Evolutionary conservation across 805 yeast genomes (phyloP).

Genomic region (Cephaloascus albidus): DNA sequence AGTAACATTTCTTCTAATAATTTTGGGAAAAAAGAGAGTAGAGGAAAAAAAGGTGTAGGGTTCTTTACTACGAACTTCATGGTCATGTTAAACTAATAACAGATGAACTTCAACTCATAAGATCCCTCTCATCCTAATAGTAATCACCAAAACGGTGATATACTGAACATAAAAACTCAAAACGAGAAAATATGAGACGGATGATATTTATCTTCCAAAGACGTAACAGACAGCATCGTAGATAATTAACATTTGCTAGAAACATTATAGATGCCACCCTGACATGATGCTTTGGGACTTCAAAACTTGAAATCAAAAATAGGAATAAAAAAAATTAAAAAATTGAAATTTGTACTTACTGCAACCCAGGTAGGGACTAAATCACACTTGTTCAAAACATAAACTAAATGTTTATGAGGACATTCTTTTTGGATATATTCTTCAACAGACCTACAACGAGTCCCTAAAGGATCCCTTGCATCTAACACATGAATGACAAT

Average conservation of each 20-base stretch:
- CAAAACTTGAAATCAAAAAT: conserved; percentile 4
- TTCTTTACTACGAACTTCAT: conserved; percentile 80
- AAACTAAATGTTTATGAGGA: conserved; percentile 92
- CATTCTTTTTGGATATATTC: conserved; percentile 89
- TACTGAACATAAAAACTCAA: conserved; percentile 30
- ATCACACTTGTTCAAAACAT: conserved; percentile 94
- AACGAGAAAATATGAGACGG: conserved; percentile 47
- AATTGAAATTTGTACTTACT: conserved; percentile 51
- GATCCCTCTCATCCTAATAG: conserved; percentile 36
- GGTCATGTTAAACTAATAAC: conserved; percentile 12
- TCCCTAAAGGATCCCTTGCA: conserved; percentile 96
- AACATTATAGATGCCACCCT: background rate
- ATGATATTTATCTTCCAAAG: conserved; percentile 81
- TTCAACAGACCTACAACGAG: conserved; percentile 89
- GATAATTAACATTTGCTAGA: background rate
- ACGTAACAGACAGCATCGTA: conserved; percentile 78
- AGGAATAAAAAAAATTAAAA: conserved; percentile 4
- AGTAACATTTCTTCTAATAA: conserved; percentile 15
- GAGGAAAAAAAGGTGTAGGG: conserved; percentile 43
- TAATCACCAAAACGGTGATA: conserved; percentile 34
- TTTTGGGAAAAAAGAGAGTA: conserved; percentile 4
- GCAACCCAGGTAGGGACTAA: conserved; percentile 99
- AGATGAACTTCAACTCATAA: conserved; percentile 74
- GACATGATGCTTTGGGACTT: background rate
- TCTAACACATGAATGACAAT: conserved; percentile 94